phyloP scores from a whole-genome alignment of 163 green algal species.

The Chlorella variabilis region DNA sequence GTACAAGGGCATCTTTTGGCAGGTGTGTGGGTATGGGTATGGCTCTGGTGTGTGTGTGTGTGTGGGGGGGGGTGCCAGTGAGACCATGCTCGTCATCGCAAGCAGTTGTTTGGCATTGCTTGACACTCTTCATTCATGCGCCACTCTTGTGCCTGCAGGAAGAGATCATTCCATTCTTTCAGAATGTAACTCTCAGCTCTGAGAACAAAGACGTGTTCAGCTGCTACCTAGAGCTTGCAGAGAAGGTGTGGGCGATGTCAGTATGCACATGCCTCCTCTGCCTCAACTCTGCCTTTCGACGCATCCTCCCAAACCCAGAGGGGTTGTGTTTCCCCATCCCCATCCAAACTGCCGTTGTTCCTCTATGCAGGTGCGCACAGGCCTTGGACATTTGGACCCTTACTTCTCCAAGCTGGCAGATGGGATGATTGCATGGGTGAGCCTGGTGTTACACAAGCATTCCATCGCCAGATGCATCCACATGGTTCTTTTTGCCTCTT shows the following conservation, averaged over 20 bases:
- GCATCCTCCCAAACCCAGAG: no score
- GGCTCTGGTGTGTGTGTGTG: not conserved
- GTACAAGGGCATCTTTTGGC: slow-evolving; percentile 99
- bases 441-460: no score
- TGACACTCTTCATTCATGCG: no score
- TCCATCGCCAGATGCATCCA: not conserved
- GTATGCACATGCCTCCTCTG: no score
- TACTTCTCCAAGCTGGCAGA: slow-evolving; percentile 96
- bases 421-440: slow-evolving; percentile 94
- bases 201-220: slow-evolving; percentile 40
- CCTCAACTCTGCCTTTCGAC: no score
- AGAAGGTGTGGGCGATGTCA: slow-evolving; percentile 64
- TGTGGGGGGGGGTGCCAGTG: no score
- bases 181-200: slow-evolving; percentile 67
- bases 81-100: no score
- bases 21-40: slow-evolving; percentile 24
- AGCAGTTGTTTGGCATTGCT: no score
- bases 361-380: slow-evolving; percentile 64
- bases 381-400: slow-evolving; percentile 86
- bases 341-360: not conserved
- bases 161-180: slow-evolving; percentile 99
- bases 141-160: slow-evolving; percentile 69
- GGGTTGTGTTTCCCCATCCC: no score
- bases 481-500: no score
- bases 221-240: slow-evolving; percentile 89